These are phyloP conservation scores for Orobanche coerulescens DNA, from an alignment of 257 asterid species.

Conservation along the genomic window DNA sequence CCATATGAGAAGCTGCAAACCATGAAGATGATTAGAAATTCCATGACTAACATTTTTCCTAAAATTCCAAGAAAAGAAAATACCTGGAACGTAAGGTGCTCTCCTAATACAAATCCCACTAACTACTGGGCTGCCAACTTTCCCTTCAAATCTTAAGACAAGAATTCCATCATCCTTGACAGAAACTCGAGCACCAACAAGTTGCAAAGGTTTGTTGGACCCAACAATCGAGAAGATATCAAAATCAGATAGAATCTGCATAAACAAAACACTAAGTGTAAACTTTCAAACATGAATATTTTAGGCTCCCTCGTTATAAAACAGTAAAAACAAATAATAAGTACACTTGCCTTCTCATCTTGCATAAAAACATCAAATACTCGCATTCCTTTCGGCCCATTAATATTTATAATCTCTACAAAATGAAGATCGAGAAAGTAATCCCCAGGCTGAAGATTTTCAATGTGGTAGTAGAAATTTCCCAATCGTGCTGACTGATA, in stretches of 20 bases:
- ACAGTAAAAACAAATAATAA: background rate
- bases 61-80: conserved; percentile 2
- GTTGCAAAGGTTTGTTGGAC: conserved; percentile 80
- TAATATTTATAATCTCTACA: conserved; percentile 66
- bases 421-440: conserved; percentile 81
- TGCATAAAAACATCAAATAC: conserved; percentile 72
- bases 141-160: conserved; percentile 66
- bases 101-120: conserved; percentile 84
- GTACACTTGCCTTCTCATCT: conserved; percentile 74
- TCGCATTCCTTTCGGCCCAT: conserved; percentile 95
- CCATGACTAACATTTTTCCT: background rate
- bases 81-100: conserved; percentile 49
- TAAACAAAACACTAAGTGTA: conserved; percentile 9
- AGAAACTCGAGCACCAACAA: conserved; percentile 57
- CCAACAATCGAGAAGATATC: conserved; percentile 92
- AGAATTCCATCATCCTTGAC: conserved; percentile 59
- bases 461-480: conserved; percentile 53
- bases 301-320: background rate
- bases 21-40: conserved; percentile 12
- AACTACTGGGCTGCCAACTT: conserved; percentile 70
- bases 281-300: conserved; percentile 1
- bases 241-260: conserved; percentile 80
- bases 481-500: conserved; percentile 85
- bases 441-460: conserved; percentile 60
- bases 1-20: conserved; percentile 37